Evolutionary conservation across 2,329 filamentous ascomycete species (phyloP), one percentile per base, ranked within the genome.

Genomic region (Diplocarpon mali): DNA sequence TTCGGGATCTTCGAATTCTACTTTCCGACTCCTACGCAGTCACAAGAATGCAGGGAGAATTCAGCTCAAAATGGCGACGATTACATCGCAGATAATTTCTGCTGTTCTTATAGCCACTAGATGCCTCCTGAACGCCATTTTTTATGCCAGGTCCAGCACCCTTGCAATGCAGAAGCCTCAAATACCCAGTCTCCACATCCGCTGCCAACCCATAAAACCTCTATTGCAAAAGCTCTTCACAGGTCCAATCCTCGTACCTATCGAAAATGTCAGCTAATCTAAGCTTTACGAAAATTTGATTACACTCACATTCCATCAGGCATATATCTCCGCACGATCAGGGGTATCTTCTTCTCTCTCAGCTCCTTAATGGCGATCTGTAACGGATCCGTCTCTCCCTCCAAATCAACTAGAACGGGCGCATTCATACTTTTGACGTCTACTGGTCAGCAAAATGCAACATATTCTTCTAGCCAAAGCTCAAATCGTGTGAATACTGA

Each of bases 331-430:
- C 92, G 79, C 53, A 98, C 85, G 46, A 98, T 92, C 49, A 98
- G 68, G 17, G 92, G 92, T 44, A 98, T 95, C 76, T 98, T 98
- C 77, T 96, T 96, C 71, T 96, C 89, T 53, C 86, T 80, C 64
- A 98, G 72, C 69, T 98, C 92, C 69, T 96, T 96, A 65, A 95
- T 85, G 17, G 92, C 92, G 62, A 98, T 96, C 67, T 95, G 88
- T 45, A 98, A 72, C 36, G 92, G 92, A 69, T 98, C 92, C 41
- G 92, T 96, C 72, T 96, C 90, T 60, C 92, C 92, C 66, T 96
- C 92, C 29, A 95, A 76, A 62, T 98, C 92, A 42, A 98, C 92
- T 37, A 98, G 75, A 27, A 96, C 89, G 2, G 92, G 92, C 47
- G 92, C 92, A 65, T 96, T 96, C 82, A 95, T 94, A 69, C 92